Evolutionary conservation across 2,329 filamentous ascomycete species (phyloP).

Genomic region (Botryotinia convoluta): DNA sequence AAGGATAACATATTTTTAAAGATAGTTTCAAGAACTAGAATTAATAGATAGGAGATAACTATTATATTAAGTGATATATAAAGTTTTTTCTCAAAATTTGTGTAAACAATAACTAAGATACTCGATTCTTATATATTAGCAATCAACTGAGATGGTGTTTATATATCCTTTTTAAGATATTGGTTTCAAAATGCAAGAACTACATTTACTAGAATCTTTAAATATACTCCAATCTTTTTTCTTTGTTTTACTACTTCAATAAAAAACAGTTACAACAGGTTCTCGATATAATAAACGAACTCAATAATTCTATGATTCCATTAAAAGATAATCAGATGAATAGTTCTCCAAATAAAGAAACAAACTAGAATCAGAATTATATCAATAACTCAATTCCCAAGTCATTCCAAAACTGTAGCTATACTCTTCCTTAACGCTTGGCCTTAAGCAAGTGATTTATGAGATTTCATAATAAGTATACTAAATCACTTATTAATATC

Average conservation of each 20-base stretch:
- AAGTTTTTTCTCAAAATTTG: not conserved
- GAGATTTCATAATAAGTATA: too few relatives aligned
- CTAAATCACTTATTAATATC: too few relatives aligned
- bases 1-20: too few relatives aligned
- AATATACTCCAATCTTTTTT: accelerated
- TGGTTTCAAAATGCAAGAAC: not conserved
- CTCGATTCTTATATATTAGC: not conserved
- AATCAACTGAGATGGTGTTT: not conserved
- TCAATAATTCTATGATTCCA: not conserved
- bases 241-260: not conserved
- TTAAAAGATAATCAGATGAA: not conserved
- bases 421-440: not conserved
- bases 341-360: not conserved
- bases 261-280: not conserved
- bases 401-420: not conserved
- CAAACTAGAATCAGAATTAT: not conserved
- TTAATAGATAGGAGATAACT: not conserved
- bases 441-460: too few relatives aligned
- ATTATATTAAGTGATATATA: not conserved
- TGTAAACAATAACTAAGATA: not conserved
- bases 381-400: accelerated
- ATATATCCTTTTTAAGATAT: not conserved
- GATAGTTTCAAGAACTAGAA: not conserved
- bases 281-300: not conserved
- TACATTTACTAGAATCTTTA: not conserved